Evolutionary conservation across 768 basidiomycete species (phyloP).

Genomic region (Panaeolus cyanescens): DNA sequence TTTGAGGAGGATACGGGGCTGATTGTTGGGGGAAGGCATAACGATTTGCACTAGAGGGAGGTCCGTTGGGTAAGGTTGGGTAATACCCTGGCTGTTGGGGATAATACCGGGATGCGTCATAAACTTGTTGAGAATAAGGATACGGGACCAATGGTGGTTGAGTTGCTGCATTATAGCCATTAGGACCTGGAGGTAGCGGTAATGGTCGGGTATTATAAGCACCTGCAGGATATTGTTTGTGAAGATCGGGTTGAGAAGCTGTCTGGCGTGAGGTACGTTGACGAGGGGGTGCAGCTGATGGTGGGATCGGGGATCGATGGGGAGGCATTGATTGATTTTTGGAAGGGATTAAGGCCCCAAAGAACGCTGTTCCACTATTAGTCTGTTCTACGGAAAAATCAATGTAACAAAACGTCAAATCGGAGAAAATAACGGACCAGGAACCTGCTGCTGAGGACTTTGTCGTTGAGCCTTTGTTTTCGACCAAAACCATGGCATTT

Average conservation of each 20-base stretch:
- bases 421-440: not conserved
- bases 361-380: not conserved
- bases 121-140: not conserved
- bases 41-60: not conserved
- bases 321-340: not conserved
- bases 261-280: not conserved
- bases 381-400: not conserved
- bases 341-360: not conserved
- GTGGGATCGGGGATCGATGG: not conserved
- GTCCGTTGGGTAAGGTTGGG: not conserved
- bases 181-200: not conserved
- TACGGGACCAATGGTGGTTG: not conserved
- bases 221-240: not conserved
- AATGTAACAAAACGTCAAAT: not conserved
- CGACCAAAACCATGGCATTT: slow-evolving; percentile 1
- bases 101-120: not conserved
- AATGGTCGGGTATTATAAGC: not conserved
- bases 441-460: not conserved
- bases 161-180: not conserved
- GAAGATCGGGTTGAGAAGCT: not conserved
- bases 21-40: not conserved
- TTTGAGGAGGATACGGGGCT: not conserved
- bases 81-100: not conserved
- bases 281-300: not conserved
- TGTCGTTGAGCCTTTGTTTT: not conserved